phyloP scores from a whole-genome alignment of 2,329 filamentous ascomycete species.

The Dothideomycetidae sp. region DNA sequence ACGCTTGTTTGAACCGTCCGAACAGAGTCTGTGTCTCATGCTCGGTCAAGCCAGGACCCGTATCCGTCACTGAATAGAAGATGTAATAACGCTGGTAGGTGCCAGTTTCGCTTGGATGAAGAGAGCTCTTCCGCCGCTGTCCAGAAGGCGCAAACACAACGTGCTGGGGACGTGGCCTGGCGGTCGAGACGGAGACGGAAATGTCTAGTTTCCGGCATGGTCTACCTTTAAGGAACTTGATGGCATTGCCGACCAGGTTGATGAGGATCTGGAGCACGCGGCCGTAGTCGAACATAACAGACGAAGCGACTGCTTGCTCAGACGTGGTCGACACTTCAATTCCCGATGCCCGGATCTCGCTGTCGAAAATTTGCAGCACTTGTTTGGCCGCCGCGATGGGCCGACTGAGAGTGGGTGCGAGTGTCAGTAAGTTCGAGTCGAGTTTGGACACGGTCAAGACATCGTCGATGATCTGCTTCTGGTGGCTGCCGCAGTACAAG shows the following conservation, averaged over 20 bases:
- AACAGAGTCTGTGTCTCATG: constrained; percentile 40
- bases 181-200: constrained; percentile 1
- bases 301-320: constrained; percentile 9
- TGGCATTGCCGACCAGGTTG: constrained; percentile 18
- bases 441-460: constrained; percentile 32
- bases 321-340: constrained; percentile 14
- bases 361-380: constrained; percentile 22
- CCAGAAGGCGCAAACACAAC: constrained; percentile 2
- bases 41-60: constrained; percentile 25
- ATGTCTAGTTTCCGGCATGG: not conserved
- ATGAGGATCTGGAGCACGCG: constrained; percentile 18
- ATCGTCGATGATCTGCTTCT: constrained; percentile 30
- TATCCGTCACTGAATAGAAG: constrained; percentile 16
- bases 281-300: constrained; percentile 16
- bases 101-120: not conserved
- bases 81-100: not conserved
- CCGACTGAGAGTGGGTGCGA: constrained; percentile 14
- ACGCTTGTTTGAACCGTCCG: constrained; percentile 54
- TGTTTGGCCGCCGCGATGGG: constrained; percentile 14
- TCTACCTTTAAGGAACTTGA: constrained; percentile 17
- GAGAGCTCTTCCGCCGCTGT: not conserved
- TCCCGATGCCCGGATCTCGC: constrained; percentile 17
- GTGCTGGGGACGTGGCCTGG: not conserved
- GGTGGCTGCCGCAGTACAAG: constrained; percentile 9
- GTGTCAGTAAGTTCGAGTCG: constrained; percentile 28